Evolutionary conservation across 2,329 filamentous ascomycete species (phyloP), one percentile per base, ranked within the genome.

Genomic region (Stylonectria norvegica): DNA sequence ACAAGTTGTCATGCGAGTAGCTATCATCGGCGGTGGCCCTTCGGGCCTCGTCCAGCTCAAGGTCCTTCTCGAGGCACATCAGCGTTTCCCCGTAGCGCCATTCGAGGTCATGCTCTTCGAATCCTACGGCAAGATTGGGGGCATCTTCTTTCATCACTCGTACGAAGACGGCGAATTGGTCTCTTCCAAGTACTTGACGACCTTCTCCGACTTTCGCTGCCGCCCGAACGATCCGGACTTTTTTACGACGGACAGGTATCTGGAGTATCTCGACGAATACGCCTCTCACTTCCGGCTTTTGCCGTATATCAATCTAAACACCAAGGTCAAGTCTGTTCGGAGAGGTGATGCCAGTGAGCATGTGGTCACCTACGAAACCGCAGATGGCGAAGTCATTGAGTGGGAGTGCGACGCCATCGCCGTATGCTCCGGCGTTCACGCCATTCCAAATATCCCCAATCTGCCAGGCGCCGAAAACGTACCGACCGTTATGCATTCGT

Each of bases 31-130:
- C 18, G 66, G 58, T 25, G 66, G 66, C 20, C 62, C 66, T 32
- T 62, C 63, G 5, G 65, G 65, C 20, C 59, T 69, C 19, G 63
- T 61, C 22, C 66, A 65, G 32, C 57, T 68, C 11, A 69, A 68
- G 48, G 61, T 63, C 32, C 60, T 69, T 3, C 44, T 58, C 20
- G 57, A 58, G 16, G 62, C 64, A 9, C 62, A 66, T 43, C 39
- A 53, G 9, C 55, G 55, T 46, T 56, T 65, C 38, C 48, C 53
- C 14, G 47, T 52, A 12, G 50, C 59, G 25, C 61, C 63, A 17
- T 61, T 73, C 45, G 65, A 71, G 42, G 64, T 57, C 20, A 57
- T 56, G 20, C 55, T 72, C 9, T 72, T 72, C 43, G 70, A 73
- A 50, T 58, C 65, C 45, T 63, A 69, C 42, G 47, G 59, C 11